Evolutionary conservation across 2,329 filamentous ascomycete species (phyloP), one percentile per base, ranked within the genome.

Genomic region (Fonsecaea pugnacius): DNA sequence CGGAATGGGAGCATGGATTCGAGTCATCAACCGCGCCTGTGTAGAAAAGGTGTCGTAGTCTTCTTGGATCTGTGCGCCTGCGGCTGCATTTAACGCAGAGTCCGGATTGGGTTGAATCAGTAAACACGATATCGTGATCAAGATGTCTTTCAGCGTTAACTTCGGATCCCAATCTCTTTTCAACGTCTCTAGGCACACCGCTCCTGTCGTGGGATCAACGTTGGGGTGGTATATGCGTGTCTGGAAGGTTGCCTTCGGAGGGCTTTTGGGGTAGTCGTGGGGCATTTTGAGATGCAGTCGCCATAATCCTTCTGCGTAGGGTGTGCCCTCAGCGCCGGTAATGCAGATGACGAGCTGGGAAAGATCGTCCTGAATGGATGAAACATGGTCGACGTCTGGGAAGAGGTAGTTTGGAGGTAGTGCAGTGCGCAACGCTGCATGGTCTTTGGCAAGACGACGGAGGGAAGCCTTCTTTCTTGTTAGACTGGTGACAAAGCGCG

Each of bases 201-300:
- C 83, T 4, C 86, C 86, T 0, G 83, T 85, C n/a, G 79, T 77
- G 58, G 87, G 84, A 67, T 88, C 86, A 56, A 89, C 83, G 70
- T 89, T 89, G 0, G 86, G 86, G 69, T 89, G 86, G 80, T 85
- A 89, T 67, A 88, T 84, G 5, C 82, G 79, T 2, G 86, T 88
- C 60, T 80, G 81, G 72, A 89, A 88, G 35, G 80, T 79, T 2
- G 86, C 86, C 46, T 85, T 88, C 0, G 83, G 83, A 16, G 83
- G 82, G 18, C 74, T 74, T 43, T 74, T 73, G 10, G 83, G 83
- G 38, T 73, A 74, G 59, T 73, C 71, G 8, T 63, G 77, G 0
- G 86, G 86, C 36, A 88, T 86, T 52, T 83, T 81, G 53, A 89
- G 78, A 69, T 85, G 84, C 1, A 89, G 74, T 61, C 81, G 82